Percentiles rank a stretch among this genome's conserved stretches.
phyloP scores from a whole-genome alignment of 73 alveolate genomes.

The Blepharisma japonicum region DNA sequence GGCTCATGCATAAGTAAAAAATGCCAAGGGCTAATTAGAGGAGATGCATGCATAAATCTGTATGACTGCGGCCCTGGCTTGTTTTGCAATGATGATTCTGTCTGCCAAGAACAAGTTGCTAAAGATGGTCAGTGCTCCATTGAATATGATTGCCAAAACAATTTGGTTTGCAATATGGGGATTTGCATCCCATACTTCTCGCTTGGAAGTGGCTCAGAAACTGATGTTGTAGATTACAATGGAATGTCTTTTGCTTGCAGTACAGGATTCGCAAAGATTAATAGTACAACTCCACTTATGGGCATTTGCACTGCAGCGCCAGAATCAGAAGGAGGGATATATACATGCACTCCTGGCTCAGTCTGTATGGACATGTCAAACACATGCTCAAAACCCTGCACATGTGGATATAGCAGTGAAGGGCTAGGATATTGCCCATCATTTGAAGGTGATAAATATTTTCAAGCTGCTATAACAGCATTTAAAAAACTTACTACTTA shows the following conservation, averaged over 20 bases:
- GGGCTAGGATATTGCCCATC: background rate
- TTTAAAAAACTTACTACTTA: background rate
- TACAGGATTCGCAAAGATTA: background rate
- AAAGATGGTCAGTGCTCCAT: background rate
- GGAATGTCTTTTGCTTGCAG: background rate
- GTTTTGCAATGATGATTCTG: background rate
- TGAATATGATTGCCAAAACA: background rate
- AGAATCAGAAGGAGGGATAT: background rate
- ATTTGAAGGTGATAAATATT: background rate
- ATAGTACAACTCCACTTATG: background rate
- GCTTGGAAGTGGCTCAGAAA: background rate
- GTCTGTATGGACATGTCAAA: background rate
- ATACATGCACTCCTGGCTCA: slow-evolving; percentile 1
- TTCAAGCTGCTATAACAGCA: background rate
- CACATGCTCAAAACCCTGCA: background rate
- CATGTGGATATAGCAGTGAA: background rate
- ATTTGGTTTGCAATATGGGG: background rate
- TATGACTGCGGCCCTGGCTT: background rate
- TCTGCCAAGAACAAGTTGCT: background rate
- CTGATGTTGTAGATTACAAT: background rate
- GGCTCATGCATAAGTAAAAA: background rate
- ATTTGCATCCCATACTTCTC: background rate
- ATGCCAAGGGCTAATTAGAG: background rate
- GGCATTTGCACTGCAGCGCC: background rate
- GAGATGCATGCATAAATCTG: background rate